Evolutionary conservation across 1,139 yeast genomes (phyloP).

Genomic region (Nakaseomyces bracarensis): DNA sequence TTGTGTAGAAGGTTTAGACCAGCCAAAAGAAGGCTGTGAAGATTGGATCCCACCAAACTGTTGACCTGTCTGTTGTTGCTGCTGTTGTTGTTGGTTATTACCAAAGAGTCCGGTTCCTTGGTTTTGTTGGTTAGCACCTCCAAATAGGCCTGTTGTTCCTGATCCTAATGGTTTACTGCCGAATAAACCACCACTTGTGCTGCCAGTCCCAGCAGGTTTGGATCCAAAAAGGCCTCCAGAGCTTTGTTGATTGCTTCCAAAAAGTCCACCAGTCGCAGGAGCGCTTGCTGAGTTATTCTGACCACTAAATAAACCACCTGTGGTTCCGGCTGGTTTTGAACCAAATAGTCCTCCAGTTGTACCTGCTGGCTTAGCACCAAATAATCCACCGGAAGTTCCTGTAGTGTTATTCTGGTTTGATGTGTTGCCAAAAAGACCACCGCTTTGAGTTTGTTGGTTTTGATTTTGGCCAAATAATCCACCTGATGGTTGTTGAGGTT

Average conservation of each 20-base stretch:
- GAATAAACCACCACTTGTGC: slow-evolving; percentile 30
- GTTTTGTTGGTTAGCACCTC: slow-evolving; percentile 17
- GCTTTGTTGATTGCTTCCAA: slow-evolving; percentile 11
- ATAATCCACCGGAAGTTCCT: no score
- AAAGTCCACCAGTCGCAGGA: slow-evolving; percentile 11
- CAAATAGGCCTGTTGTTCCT: slow-evolving; percentile 13
- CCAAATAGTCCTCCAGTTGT: slow-evolving; percentile 28
- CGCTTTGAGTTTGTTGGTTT: slow-evolving; percentile 14
- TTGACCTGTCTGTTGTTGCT: slow-evolving; percentile 5
- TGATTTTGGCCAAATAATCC: slow-evolving; percentile 12
- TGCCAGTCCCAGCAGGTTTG: slow-evolving; percentile 15
- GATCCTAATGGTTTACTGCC: slow-evolving; percentile 21
- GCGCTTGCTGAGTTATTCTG: no score
- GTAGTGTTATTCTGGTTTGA: slow-evolving; percentile 9
- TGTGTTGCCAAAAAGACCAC: slow-evolving; percentile 33
- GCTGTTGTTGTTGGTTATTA: slow-evolving; percentile 10
- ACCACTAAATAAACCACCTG: slow-evolving; percentile 31
- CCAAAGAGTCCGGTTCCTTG: slow-evolving; percentile 33
- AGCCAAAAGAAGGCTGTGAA: slow-evolving; percentile 39
- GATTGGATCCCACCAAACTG: slow-evolving; percentile 9
- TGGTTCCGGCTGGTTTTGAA: slow-evolving; percentile 8
- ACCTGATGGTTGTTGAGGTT: slow-evolving; percentile 9
- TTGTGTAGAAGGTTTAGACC: slow-evolving; percentile 33
- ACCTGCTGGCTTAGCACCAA: slow-evolving; percentile 20
- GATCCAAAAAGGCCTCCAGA: slow-evolving; percentile 20